These are phyloP conservation scores for Fraxinus quadrangulata DNA, from an alignment of 257 asterid species.

Conservation along the genomic window DNA sequence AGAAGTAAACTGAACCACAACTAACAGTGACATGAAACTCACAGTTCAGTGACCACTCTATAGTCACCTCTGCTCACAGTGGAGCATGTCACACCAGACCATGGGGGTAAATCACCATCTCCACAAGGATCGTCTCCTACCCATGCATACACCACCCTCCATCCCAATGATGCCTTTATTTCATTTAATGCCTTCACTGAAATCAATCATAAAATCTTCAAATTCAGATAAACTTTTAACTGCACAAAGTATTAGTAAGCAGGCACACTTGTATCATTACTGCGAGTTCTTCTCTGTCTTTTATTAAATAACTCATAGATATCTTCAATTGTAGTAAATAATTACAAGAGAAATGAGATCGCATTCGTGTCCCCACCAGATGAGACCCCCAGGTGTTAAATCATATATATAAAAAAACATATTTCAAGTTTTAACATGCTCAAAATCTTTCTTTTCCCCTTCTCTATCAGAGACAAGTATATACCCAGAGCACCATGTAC, in stretches of 20 bases:
- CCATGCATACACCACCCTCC: constrained; percentile 99
- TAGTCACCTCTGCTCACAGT: constrained; percentile 79
- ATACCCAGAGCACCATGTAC: neutral
- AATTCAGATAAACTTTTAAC: constrained; percentile 11
- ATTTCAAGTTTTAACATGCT: no score
- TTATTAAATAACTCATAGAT: neutral
- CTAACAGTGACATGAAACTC: constrained; percentile 37
- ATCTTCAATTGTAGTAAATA: constrained; percentile 1
- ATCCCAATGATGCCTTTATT: constrained; percentile 95
- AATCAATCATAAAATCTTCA: constrained; percentile 15
- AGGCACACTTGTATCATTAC: constrained; percentile 15
- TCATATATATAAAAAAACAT: neutral
- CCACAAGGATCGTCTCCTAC: constrained; percentile 99
- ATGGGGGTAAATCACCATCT: constrained; percentile 90
- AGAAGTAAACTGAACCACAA: neutral
- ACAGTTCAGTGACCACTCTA: constrained; percentile 91
- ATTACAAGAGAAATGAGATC: neutral
- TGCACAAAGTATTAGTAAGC: constrained; percentile 1
- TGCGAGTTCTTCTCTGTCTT: constrained; percentile 7
- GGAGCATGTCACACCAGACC: constrained; percentile 93
- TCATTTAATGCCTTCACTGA: constrained; percentile 93
- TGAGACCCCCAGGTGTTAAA: constrained; percentile 2
- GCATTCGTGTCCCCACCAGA: neutral
- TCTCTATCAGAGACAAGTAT: no score
- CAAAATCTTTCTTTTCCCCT: no score